A percentile compares a stretch with the other conserved stretches of the same genome.
Conservation (phyloP, 139 green algal species). For the Microglena sp. region DNA sequence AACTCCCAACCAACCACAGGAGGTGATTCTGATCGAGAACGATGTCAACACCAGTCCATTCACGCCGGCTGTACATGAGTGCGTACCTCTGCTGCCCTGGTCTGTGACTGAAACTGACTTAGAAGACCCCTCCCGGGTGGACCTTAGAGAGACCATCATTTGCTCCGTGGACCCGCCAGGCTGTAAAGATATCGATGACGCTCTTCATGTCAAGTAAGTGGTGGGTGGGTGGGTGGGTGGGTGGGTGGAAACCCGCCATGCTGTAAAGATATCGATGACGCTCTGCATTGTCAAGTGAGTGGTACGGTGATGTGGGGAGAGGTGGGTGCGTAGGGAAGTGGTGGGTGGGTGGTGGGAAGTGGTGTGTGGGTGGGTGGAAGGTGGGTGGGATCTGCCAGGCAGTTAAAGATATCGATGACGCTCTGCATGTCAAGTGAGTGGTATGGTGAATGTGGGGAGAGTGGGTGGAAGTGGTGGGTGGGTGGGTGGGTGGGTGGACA, state of each 20-base stretch:
- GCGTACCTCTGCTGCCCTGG: constrained; percentile 90
- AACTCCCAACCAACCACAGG: too few species aligned
- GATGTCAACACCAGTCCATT: constrained; percentile 84
- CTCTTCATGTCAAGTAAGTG: constrained; percentile 63
- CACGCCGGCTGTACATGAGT: constrained; percentile 82
- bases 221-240: constrained; percentile 8
- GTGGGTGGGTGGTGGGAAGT: too few species aligned
- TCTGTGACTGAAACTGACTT: constrained; percentile 2
- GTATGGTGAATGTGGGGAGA: constrained; percentile 6
- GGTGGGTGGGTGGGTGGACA: too few species aligned
- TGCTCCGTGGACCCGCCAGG: constrained; percentile 78
- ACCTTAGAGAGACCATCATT: constrained; percentile 59
- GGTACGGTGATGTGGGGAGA: too few species aligned
- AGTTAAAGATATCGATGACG: constrained; percentile 91
- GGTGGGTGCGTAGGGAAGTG: too few species aligned
- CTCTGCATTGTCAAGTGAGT: too few species aligned
- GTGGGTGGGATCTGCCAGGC: constrained; percentile 68
- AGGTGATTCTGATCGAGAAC: constrained; percentile 79
- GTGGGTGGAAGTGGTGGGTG: too few species aligned
- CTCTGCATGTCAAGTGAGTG: constrained; percentile 63
- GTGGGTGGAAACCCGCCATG: constrained; percentile 58
- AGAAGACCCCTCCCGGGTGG: constrained; percentile 23
- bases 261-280: constrained; percentile 89
- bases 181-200: constrained; percentile 90
- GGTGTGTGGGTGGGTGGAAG: too few species aligned